Evolutionary conservation across 305 asterid species (phyloP), one percentile per base, ranked within the genome.

Genomic region (Ilex paraguariensis): DNA sequence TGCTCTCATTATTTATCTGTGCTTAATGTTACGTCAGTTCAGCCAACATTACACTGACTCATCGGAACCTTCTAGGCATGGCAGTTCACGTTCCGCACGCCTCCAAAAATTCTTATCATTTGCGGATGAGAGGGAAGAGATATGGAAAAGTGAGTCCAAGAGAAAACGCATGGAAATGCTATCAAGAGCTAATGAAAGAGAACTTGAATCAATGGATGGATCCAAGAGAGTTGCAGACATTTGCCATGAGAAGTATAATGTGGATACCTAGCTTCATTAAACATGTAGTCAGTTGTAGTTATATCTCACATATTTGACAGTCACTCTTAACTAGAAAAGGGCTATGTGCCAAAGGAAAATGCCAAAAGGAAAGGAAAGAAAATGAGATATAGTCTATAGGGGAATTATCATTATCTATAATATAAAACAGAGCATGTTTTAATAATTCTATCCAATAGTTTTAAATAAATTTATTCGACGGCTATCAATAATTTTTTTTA

Each of bases 91-190:
- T 40, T 77, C 88, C 14, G 14, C 66, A 61, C 62, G 70, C 33
- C 44, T 85, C 21, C 80, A 60, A 67, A 78, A 75, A 45, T 90
- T 90, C 73, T 52, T 87, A 48, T 71, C 94, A 13, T 90, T 83
- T 54, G 81, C 50, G 2, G 84, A 90, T 67, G 90, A 85, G 75
- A 90, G 84, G 81, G 90, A 84, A 59, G 91, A 83, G 68, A 75
- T 59, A 32, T 61, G 73, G 28, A 77, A 76, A 62, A 70, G 61
- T 51, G 79, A 69, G 62, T 49, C 80, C 76, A 90, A 90, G 65
- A 67, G 95, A 64, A 90, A 85, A 68, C 76, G 67, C 63, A 12
- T 50, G 50, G 74, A 75, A 58, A 9, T 52, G 5, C 33, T 15
- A 17, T 54, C 76, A 5, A 61, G 72, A 63, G 49, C 54, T 6